Conservation (phyloP, 306 rosid species). For the Ammopiptanthus mongolicus region DNA sequence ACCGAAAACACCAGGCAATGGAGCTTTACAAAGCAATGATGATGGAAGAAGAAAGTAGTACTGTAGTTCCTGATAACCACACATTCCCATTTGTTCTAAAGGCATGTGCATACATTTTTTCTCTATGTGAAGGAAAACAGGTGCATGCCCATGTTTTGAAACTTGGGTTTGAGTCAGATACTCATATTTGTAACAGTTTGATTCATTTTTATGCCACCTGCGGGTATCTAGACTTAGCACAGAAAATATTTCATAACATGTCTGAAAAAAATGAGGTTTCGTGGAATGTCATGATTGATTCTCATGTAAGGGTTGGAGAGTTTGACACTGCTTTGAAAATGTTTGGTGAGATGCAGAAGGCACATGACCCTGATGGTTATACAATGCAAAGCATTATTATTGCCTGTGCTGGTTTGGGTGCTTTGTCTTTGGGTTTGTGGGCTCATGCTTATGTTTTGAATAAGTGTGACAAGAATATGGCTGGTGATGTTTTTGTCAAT, state of each 20-base stretch:
- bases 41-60: slow-evolving; percentile 26
- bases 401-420: slow-evolving; percentile 75
- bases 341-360: slow-evolving; percentile 53
- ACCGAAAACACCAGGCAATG: slow-evolving; percentile 35
- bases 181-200: slow-evolving; percentile 61
- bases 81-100: slow-evolving; percentile 73
- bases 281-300: slow-evolving; percentile 79
- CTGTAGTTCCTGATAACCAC: slow-evolving; percentile 45
- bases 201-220: slow-evolving; percentile 73
- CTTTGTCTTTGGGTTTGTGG: slow-evolving; percentile 75
- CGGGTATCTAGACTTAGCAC: slow-evolving; percentile 55
- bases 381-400: slow-evolving; percentile 71
- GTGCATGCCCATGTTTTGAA: slow-evolving; percentile 55
- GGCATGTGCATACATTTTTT: slow-evolving; percentile 66
- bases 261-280: slow-evolving; percentile 55
- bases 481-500: slow-evolving; percentile 43
- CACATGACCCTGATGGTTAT: slow-evolving; percentile 62
- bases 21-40: slow-evolving; percentile 46
- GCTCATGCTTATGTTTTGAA: slow-evolving; percentile 64
- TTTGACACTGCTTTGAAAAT: slow-evolving; percentile 46
- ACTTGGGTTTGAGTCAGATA: slow-evolving; percentile 57
- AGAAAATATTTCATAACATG: slow-evolving; percentile 50
- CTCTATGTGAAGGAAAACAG: slow-evolving; percentile 62
- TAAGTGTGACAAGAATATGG: slow-evolving; percentile 22
- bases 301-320: slow-evolving; percentile 43